phyloP scores from a whole-genome alignment of 495 filamentous ascomycete genomes.

The Choiromyces venosus region DNA sequence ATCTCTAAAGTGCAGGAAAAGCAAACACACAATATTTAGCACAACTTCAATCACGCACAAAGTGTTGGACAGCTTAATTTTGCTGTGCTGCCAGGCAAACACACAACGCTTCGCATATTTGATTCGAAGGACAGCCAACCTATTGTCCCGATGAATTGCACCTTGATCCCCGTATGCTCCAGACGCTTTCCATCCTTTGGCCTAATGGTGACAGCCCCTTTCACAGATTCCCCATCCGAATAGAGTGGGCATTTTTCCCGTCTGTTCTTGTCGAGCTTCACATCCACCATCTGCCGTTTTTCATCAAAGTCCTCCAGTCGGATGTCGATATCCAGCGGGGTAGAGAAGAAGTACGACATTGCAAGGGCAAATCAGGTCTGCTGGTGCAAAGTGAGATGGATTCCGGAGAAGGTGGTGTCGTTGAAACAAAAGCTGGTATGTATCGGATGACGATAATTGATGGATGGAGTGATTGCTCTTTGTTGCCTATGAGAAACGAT shows the following conservation, averaged over 20 bases:
- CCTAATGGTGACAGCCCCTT: slow-evolving; percentile 85
- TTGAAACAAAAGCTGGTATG: not conserved
- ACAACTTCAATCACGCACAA: slow-evolving; percentile 12
- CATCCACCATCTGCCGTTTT: slow-evolving; percentile 78
- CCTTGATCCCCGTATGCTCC: slow-evolving; percentile 98
- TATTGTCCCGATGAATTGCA: slow-evolving; percentile 99
- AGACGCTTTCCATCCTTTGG: slow-evolving; percentile 98
- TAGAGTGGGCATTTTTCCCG: slow-evolving; percentile 95
- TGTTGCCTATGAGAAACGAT: not conserved
- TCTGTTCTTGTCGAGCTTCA: slow-evolving; percentile 95
- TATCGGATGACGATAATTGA: not conserved
- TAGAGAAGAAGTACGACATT: slow-evolving; percentile 98
- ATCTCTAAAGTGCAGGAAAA: slow-evolving; percentile 59
- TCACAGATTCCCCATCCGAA: slow-evolving; percentile 97
- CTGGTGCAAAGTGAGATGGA: not conserved
- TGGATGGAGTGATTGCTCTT: not conserved
- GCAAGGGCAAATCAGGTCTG: slow-evolving; percentile 4
- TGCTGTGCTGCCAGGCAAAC: not conserved
- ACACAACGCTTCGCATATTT: slow-evolving; percentile 12
- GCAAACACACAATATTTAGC: slow-evolving; percentile 21
- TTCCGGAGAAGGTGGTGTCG: not conserved
- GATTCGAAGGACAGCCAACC: slow-evolving; percentile 51
- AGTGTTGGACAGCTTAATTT: not conserved
- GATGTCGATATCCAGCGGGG: slow-evolving; percentile 97
- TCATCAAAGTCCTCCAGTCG: slow-evolving; percentile 93